These are phyloP conservation scores for Termitomyces sp. DNA, from an alignment of 768 basidiomycete species.

Conservation along the genomic window DNA sequence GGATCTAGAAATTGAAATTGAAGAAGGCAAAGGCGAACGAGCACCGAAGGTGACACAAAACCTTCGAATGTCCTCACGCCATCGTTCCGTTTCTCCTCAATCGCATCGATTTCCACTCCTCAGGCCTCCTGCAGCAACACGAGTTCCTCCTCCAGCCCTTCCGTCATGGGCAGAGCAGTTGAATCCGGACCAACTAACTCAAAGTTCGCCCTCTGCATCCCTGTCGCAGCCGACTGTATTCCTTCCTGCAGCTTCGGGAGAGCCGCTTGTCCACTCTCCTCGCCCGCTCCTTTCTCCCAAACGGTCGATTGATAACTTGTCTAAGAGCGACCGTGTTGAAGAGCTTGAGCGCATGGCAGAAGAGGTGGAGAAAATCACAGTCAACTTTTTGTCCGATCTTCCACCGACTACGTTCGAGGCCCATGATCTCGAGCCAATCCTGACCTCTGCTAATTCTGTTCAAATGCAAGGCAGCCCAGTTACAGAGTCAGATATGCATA, in stretches of 20 bases:
- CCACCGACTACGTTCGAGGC: conserved; percentile 16
- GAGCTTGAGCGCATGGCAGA: conserved; percentile 73
- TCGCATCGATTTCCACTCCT: conserved; percentile 52
- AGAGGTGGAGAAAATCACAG: conserved; percentile 37
- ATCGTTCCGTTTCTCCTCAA: conserved; percentile 60
- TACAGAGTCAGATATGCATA: conserved; percentile 33
- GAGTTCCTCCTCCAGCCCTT: not conserved
- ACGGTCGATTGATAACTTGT: conserved; percentile 42
- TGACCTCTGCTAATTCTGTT: not conserved
- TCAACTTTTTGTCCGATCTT: conserved; percentile 37
- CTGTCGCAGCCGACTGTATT: not conserved
- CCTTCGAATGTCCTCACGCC: conserved; percentile 51
- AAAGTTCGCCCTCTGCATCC: conserved; percentile 7
- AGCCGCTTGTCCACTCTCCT: conserved; percentile 54
- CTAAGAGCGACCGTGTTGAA: conserved; percentile 61
- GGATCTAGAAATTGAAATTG: conserved; percentile 37
- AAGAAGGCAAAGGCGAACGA: conserved; percentile 61
- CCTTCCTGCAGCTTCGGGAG: conserved; percentile 15
- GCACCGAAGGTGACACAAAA: conserved; percentile 59
- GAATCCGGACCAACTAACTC: not conserved
- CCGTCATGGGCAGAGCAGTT: not conserved
- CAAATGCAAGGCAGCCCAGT: not conserved
- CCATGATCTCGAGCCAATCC: not conserved
- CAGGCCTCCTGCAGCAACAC: conserved; percentile 17
- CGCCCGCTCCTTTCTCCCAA: conserved; percentile 70